phyloP scores from a whole-genome alignment of 768 basidiomycete genomes.

The Pulveroboletus sp. region DNA sequence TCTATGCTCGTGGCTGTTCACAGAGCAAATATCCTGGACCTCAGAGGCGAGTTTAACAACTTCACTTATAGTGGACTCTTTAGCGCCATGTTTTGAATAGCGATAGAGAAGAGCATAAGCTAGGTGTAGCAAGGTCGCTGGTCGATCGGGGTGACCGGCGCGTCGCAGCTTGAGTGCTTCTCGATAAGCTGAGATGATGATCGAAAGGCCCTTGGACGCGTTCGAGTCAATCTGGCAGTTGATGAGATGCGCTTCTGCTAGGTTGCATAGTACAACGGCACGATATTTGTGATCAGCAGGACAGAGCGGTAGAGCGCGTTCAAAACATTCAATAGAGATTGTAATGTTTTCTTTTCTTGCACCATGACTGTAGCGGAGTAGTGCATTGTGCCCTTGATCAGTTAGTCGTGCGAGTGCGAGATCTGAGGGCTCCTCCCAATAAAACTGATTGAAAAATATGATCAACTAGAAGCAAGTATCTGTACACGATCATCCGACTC shows the following conservation, averaged over 20 bases:
- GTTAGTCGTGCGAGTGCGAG: neutral
- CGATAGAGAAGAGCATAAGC: neutral
- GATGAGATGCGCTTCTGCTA: conserved; percentile 1
- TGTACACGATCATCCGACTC: no score
- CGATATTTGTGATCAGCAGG: neutral
- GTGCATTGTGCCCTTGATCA: neutral
- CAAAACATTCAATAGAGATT: neutral
- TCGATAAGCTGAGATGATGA: conserved; percentile 1
- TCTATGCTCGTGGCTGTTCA: neutral
- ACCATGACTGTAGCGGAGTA: neutral
- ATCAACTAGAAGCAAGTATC: no score
- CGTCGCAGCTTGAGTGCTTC: conserved; percentile 10
- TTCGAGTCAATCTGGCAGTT: neutral
- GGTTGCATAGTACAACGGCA: conserved; percentile 8
- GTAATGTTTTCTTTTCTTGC: neutral
- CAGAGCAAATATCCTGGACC: neutral
- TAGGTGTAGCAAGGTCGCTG: conserved; percentile 2
- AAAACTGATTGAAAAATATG: no score
- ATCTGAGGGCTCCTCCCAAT: no score
- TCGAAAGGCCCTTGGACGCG: neutral
- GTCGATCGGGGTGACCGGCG: conserved; percentile 7
- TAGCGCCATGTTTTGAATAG: neutral
- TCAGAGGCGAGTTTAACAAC: neutral
- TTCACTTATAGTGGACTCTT: neutral
- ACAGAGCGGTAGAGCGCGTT: conserved; percentile 5